Conservation (phyloP, 768 basidiomycete genomes). For the Crucibulum laeve region DNA sequence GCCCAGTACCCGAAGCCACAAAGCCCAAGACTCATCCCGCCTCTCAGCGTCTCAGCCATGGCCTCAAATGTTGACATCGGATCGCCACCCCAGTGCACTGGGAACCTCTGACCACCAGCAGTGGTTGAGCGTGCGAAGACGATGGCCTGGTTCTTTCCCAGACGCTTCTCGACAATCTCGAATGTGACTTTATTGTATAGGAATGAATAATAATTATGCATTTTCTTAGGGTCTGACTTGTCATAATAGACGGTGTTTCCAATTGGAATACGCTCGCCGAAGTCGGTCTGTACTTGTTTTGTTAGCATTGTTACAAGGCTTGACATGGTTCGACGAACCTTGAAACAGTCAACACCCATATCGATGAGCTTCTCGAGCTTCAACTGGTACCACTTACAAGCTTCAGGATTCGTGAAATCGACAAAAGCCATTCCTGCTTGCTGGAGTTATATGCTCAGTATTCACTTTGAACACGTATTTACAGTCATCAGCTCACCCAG, state of each 20-base stretch:
- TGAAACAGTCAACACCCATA: conserved; percentile 38
- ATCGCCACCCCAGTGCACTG: conserved; percentile 40
- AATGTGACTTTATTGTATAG: conserved; percentile 41
- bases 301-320: neutral
- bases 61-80: conserved; percentile 43
- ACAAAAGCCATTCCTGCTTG: conserved; percentile 39
- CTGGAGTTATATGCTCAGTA: conserved; percentile 11
- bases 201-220: conserved; percentile 23
- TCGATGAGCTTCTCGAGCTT: conserved; percentile 34
- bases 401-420: conserved; percentile 39
- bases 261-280: conserved; percentile 30
- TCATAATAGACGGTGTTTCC: conserved; percentile 31
- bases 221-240: conserved; percentile 17
- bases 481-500: conserved; percentile 20
- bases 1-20: conserved; percentile 43
- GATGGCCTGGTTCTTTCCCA: conserved; percentile 35
- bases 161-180: conserved; percentile 27
- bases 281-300: conserved; percentile 17
- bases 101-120: conserved; percentile 39
- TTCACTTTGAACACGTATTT: neutral
- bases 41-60: conserved; percentile 46
- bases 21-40: conserved; percentile 33
- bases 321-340: conserved; percentile 10
- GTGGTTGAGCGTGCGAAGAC: conserved; percentile 44
- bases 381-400: conserved; percentile 38